Base-by-base conservation (phyloP, 768 basidiomycete species). In the Leccinum imitatum region DNA sequence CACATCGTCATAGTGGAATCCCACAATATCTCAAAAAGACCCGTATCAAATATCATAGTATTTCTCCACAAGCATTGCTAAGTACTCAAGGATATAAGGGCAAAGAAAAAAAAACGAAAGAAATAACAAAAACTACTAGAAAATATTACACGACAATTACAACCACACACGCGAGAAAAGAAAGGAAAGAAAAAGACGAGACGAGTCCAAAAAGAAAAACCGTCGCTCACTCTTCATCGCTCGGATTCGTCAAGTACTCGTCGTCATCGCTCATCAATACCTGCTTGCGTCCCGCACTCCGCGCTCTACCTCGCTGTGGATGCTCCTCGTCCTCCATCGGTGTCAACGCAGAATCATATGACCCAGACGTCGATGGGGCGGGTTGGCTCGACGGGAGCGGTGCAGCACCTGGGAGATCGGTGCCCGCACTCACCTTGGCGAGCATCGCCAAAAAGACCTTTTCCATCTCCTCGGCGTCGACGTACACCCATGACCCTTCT, bases 381-480 rank as follows among this genome's bases (percentile, higher is more conserved):
- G 70, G 59, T 57, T 69, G 69, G 23, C 51, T 70, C 14, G 57
- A 68, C 11, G 57, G 58, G 1, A 76, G 71, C 8, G 75, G 71
- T 19, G 85, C 82, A 3, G 89, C 90, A 58, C 91, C 91, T 44
- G 92, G 91, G 23, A 92, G 78, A 48, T 87, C 89, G 46, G 84
- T 86, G 21, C 88, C 89, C 14, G 75, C 78, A 50, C 89, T 86
- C 54, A 79, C 75, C 37, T 83, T 83, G 47, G 86, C 81, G 68
- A 87, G 93, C 9, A 87, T 78, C 27, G 84, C 79, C 60, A 90
- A 82, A 71, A 95, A 94, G 53, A 87, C 87, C 70, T 90, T 91
- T 76, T 96, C 90, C 90, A 95, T 93, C 77, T 93, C 91, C 53
- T 93, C 90, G 8, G 96, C 95, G 62, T 96, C 93, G 61, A 90